Conservation (phyloP, 768 basidiomycete genomes). For the Trametes villosa region DNA sequence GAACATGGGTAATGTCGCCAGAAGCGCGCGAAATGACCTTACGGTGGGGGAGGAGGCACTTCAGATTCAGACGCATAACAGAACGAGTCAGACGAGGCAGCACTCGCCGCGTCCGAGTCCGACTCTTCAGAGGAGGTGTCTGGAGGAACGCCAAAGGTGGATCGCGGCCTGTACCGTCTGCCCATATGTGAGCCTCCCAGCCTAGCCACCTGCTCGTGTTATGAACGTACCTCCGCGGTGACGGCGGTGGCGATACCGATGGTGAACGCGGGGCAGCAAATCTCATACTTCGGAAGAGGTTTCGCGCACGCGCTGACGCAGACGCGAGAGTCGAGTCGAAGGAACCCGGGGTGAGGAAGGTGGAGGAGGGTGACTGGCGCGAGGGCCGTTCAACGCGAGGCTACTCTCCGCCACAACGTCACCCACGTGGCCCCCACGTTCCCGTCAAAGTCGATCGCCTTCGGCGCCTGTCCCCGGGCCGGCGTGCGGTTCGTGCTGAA, state of each 20-base stretch:
- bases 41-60: slow-evolving; percentile 41
- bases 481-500: not conserved
- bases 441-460: not conserved
- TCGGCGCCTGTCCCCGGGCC: not conserved
- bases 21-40: slow-evolving; percentile 29
- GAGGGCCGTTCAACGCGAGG: not conserved
- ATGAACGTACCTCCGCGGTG: slow-evolving; percentile 38
- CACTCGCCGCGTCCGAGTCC: slow-evolving; percentile 42
- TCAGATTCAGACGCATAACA: slow-evolving; percentile 50
- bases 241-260: slow-evolving; percentile 49
- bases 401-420: slow-evolving; percentile 8
- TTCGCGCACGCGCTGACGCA: too few relatives aligned
- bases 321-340: not conserved
- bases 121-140: slow-evolving; percentile 50
- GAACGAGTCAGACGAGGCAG: slow-evolving; percentile 43
- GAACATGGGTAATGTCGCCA: not conserved
- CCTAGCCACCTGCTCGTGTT: not conserved
- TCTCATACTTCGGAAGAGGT: slow-evolving; percentile 48
- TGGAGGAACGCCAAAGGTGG: slow-evolving; percentile 58
- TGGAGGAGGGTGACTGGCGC: not conserved
- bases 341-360: not conserved
- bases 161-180: slow-evolving; percentile 40
- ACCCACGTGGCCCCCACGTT: slow-evolving; percentile 3
- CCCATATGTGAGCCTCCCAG: slow-evolving; percentile 5
- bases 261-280: slow-evolving; percentile 57